These are phyloP conservation scores for Waltergamsia citrina DNA, from an alignment of 2,329 filamentous ascomycete species.

Conservation along the genomic window DNA sequence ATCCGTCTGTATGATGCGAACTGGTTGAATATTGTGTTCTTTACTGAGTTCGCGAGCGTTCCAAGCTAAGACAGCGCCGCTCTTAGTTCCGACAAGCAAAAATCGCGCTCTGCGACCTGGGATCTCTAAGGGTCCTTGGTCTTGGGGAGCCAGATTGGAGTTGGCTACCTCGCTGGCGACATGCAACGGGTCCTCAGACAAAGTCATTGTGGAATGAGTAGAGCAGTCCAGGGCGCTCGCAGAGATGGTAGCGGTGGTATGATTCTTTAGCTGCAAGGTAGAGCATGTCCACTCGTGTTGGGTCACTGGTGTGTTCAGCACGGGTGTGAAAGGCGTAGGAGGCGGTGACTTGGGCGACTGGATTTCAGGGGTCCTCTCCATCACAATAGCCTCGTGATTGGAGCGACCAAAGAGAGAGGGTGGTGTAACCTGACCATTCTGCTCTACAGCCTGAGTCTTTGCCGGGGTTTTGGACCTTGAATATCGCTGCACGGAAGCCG, in stretches of 20 bases:
- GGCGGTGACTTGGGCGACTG: constrained; percentile 12
- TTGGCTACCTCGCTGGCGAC: background rate
- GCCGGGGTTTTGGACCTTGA: constrained; percentile 15
- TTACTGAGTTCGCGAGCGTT: constrained; percentile 78
- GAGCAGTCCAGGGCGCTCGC: constrained; percentile 67
- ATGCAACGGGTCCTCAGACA: constrained; percentile 66
- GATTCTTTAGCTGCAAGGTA: constrained; percentile 40
- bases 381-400: constrained; percentile 1
- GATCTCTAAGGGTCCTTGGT: constrained; percentile 41
- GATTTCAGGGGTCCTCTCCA: constrained; percentile 8
- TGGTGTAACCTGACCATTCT: background rate
- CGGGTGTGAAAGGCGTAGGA: constrained; percentile 11
- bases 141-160: background rate
- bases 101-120: constrained; percentile 79
- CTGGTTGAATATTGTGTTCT: constrained; percentile 46
- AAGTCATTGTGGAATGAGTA: constrained; percentile 57
- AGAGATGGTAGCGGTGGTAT: constrained; percentile 54
- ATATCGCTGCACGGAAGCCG: constrained; percentile 33
- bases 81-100: constrained; percentile 70
- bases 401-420: constrained; percentile 20
- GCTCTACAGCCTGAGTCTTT: constrained; percentile 7
- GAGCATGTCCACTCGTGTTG: constrained; percentile 20
- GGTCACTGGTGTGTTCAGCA: background rate
- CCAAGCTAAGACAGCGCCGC: constrained; percentile 74
- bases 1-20: constrained; percentile 81